Evolutionary conservation across 441 rosid genomes (phyloP), one percentile per base, ranked within the genome.

Genomic region (Oxalis stricta): DNA sequence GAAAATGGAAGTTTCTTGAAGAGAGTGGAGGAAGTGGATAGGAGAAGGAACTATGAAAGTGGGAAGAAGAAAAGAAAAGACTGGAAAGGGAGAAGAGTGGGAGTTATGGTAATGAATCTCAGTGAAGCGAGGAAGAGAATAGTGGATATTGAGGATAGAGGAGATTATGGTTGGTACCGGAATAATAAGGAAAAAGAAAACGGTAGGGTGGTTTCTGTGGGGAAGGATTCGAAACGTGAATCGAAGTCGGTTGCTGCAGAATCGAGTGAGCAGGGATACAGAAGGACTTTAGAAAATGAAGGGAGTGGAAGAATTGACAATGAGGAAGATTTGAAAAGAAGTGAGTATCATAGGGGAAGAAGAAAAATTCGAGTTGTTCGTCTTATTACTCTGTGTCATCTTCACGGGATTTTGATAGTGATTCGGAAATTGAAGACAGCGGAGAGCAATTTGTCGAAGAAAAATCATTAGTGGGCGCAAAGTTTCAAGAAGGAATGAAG

Each of bases 311-410:
- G 44, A 69, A 52, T 61, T 11, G 62, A 54, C 38, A 75, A 54
- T 48, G 56, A 48, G 18, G 51, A 58, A 38, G 63, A 41, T 33
- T 22, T 48, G 18, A 52, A 50, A 10, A 68, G 28, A 33, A 62
- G 41, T 33, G 66, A 63, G 48, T 47, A 41, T 52, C 16, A 1
- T 26, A 68, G 56, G 54, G 58, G 44, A 45, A 82, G 70, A 57
- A 61, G 55, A 36, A 77, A 53, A 73, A 64, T 50, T 70, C 84
- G 30, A 78, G 82, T 54, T 61, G 79, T 59, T 85, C 98, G 1
- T 85, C 93, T 23, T 79, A 79, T 73, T 69, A 81, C 70, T 79
- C 99, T 0, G 46, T 83, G 59, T 75, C 69, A 31, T 82, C 91
- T 31, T 47, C 63, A 0, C 83, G 61, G 44, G 81, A 71, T 42